Conservation (phyloP, 75 land plant species). For the Pinus albicaulis region DNA sequence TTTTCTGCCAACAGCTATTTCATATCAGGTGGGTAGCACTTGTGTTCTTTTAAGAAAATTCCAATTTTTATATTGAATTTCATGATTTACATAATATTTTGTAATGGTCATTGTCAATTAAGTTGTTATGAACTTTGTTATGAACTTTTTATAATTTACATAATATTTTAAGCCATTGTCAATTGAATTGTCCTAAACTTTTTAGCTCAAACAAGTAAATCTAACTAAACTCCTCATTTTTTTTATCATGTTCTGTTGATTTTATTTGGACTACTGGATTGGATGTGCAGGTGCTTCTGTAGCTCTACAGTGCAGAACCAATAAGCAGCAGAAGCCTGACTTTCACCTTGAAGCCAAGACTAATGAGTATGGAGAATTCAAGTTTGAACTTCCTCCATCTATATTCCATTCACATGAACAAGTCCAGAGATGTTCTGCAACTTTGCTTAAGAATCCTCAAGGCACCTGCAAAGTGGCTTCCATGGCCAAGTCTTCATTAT, state of each 20-base stretch:
- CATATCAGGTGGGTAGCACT: slow-evolving; percentile 2
- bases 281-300: slow-evolving; percentile 42
- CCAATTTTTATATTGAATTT: too few relatives aligned
- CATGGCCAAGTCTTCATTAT: slow-evolving; percentile 31
- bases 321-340: not conserved
- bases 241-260: too few relatives aligned
- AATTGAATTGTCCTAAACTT: too few relatives aligned
- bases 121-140: too few relatives aligned
- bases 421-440: slow-evolving; percentile 45
- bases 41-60: too few relatives aligned
- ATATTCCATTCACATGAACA: slow-evolving; percentile 23
- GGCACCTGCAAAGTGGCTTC: slow-evolving; percentile 41
- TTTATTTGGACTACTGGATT: not conserved
- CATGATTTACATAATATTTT: too few relatives aligned
- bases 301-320: slow-evolving; percentile 36
- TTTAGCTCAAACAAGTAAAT: too few relatives aligned
- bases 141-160: too few relatives aligned
- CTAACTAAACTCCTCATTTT: too few relatives aligned
- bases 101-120: too few relatives aligned
- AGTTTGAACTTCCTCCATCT: slow-evolving; percentile 29
- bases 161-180: too few relatives aligned
- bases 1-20: slow-evolving; percentile 1
- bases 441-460: slow-evolving; percentile 29
- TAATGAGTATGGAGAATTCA: slow-evolving; percentile 42
- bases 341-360: slow-evolving; percentile 42